Percentiles rank a stretch among this genome's conserved stretches.
Evolutionary conservation across 2,329 filamentous ascomycete species (phyloP).

Genomic region (Epichloe sibirici): DNA sequence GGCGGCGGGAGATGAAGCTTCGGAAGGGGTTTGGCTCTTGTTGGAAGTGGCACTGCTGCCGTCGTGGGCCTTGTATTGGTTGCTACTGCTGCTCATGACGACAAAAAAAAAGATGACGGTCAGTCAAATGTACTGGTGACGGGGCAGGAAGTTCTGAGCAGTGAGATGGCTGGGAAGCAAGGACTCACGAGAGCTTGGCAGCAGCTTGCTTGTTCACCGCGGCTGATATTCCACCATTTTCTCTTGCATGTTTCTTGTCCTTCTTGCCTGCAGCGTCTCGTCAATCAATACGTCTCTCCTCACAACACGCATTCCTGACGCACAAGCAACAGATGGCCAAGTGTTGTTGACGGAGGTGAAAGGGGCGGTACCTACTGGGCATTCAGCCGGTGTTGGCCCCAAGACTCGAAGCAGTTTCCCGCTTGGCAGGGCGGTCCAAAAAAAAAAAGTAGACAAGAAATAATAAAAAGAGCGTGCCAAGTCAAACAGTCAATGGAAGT

Average conservation of each 20-base stretch:
- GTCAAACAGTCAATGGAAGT: not conserved
- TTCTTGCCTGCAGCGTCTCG: slow-evolving; percentile 25
- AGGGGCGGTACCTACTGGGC: slow-evolving; percentile 19
- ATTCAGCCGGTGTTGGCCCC: slow-evolving; percentile 21
- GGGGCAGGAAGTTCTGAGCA: slow-evolving; percentile 9
- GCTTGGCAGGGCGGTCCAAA: slow-evolving; percentile 14
- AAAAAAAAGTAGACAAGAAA: slow-evolving; percentile 1
- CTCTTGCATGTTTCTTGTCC: slow-evolving; percentile 43
- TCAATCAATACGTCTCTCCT: not conserved
- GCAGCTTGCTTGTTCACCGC: slow-evolving; percentile 41
- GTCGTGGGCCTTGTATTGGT: slow-evolving; percentile 16
- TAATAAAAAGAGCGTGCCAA: not conserved
- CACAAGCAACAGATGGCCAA: not conserved
- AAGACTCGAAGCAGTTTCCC: slow-evolving; percentile 20
- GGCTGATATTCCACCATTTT: slow-evolving; percentile 38
- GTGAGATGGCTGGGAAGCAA: slow-evolving; percentile 5
- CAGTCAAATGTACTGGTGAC: slow-evolving; percentile 9
- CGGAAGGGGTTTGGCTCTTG: slow-evolving; percentile 26
- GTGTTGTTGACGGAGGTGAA: slow-evolving; percentile 1
- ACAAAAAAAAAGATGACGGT: slow-evolving; percentile 11
- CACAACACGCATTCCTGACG: not conserved
- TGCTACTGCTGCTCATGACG: slow-evolving; percentile 8
- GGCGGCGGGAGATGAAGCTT: slow-evolving; percentile 30
- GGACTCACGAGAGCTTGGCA: slow-evolving; percentile 39
- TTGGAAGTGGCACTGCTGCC: slow-evolving; percentile 20